phyloP scores from a whole-genome alignment of 495 filamentous ascomycete genomes.

The Penicillium roqueforti region DNA sequence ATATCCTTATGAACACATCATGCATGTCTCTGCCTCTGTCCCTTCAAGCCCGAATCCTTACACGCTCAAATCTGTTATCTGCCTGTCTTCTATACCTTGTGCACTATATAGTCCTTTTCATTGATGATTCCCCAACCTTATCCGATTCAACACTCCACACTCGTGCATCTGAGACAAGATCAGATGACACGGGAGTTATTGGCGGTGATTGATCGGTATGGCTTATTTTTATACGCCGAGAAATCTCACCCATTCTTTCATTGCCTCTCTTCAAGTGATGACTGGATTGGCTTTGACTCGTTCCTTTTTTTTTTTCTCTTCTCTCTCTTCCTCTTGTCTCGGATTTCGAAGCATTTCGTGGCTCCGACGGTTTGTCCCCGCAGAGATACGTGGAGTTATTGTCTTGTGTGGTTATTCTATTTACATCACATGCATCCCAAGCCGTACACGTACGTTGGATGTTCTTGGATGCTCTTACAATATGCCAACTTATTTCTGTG shows the following conservation, averaged over 20 bases:
- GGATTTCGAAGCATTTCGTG: background rate
- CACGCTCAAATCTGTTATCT: background rate
- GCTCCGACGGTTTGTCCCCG: background rate
- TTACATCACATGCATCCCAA: background rate
- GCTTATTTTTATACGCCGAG: background rate
- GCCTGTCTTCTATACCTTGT: constrained; percentile 8
- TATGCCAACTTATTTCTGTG: background rate
- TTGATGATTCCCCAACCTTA: constrained; percentile 1
- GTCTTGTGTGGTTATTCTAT: background rate
- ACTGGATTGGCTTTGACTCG: background rate
- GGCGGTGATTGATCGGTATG: background rate
- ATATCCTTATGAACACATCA: background rate
- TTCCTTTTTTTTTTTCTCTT: background rate
- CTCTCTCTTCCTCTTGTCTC: background rate
- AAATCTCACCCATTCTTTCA: background rate
- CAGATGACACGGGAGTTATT: background rate
- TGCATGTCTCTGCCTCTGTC: constrained; percentile 1
- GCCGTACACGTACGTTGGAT: background rate
- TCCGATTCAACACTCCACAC: background rate
- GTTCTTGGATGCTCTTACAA: background rate
- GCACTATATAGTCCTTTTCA: background rate
- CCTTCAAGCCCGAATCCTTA: background rate
- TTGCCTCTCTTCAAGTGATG: background rate
- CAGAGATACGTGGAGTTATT: background rate
- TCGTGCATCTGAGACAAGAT: background rate